Conservation (phyloP, 2,329 filamentous ascomycete genomes). For the Pseudogymnoascus sp. region DNA sequence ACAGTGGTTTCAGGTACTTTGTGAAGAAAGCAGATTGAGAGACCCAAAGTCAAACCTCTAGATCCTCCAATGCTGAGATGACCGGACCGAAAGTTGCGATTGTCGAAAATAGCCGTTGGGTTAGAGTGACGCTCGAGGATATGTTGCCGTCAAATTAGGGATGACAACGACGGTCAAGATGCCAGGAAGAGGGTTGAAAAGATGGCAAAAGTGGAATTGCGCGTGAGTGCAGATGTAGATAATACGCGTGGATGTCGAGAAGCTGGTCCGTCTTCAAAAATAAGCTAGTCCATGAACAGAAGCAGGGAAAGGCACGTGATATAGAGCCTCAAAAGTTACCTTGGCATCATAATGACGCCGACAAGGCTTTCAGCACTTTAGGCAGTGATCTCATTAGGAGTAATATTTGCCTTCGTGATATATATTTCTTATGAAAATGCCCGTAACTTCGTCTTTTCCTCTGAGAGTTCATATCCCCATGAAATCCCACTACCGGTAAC, state of each 20-base stretch:
- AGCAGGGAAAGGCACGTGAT: not conserved
- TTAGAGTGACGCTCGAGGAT: not conserved
- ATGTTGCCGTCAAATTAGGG: not conserved
- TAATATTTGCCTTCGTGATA: not conserved
- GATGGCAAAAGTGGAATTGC: not conserved
- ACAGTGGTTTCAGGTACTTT: constrained; percentile 23
- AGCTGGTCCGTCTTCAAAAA: not conserved
- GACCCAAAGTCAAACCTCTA: constrained; percentile 33
- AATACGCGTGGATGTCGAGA: constrained; percentile 1
- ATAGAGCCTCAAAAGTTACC: not conserved
- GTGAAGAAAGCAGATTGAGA: constrained; percentile 30
- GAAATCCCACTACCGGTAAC: not conserved
- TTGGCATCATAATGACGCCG: constrained; percentile 2
- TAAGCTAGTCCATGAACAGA: not conserved
- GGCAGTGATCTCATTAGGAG: not conserved
- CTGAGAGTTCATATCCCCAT: not conserved
- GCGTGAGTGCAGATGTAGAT: constrained; percentile 1
- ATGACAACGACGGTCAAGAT: not conserved
- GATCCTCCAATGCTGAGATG: constrained; percentile 22
- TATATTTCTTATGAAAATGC: not conserved
- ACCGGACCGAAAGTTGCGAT: constrained; percentile 1
- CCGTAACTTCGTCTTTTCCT: not conserved
- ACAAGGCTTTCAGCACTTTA: not conserved
- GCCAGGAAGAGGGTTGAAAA: not conserved
- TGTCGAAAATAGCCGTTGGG: not conserved